A percentile compares a stretch with the other conserved stretches of the same genome.
Conservation (phyloP, 495 filamentous ascomycete species). For the Bacidia gigantensis region DNA sequence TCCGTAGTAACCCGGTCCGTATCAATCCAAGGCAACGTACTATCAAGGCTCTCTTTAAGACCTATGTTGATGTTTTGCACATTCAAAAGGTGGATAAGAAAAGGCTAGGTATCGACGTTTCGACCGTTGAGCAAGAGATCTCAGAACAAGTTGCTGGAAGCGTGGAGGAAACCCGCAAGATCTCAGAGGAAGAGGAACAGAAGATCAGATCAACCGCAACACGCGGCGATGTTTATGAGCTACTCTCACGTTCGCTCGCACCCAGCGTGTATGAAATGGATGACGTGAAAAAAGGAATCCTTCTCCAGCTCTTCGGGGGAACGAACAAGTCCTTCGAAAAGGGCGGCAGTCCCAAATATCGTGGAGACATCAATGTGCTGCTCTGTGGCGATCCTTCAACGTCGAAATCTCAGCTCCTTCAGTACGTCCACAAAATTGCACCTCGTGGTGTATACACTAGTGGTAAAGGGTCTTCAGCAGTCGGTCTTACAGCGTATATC, state of each 20-base stretch:
- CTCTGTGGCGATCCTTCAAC: conserved; percentile 96
- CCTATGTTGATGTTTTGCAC: conserved; percentile 88
- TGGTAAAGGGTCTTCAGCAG: conserved; percentile 92
- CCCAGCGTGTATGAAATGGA: conserved; percentile 97
- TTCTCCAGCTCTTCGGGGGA: conserved; percentile 91
- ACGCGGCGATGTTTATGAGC: conserved; percentile 82
- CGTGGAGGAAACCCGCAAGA: conserved; percentile 67
- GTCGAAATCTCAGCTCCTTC: conserved; percentile 82
- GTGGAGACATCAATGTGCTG: conserved; percentile 94
- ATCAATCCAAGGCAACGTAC: conserved; percentile 85
- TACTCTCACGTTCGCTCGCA: conserved; percentile 81
- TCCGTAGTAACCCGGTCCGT: conserved; percentile 87
- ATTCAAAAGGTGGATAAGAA: conserved; percentile 94
- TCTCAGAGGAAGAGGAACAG: conserved; percentile 79
- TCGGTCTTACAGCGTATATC: conserved; percentile 96
- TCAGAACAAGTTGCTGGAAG: conserved; percentile 59
- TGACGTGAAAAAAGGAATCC: conserved; percentile 95
- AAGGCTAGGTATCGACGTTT: conserved; percentile 79
- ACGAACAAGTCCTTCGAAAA: conserved; percentile 99
- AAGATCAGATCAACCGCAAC: conserved; percentile 74
- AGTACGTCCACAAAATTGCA: conserved; percentile 94
- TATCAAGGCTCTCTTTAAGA: conserved; percentile 93
- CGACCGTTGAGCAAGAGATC: conserved; percentile 77
- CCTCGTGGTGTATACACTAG: conserved; percentile 95
- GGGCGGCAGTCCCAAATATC: conserved; percentile 85